Percentiles rank a stretch among this genome's conserved stretches.
These are phyloP conservation scores for Centella asiatica DNA, from an alignment of 129 eudicot species.

Conservation along the genomic window DNA sequence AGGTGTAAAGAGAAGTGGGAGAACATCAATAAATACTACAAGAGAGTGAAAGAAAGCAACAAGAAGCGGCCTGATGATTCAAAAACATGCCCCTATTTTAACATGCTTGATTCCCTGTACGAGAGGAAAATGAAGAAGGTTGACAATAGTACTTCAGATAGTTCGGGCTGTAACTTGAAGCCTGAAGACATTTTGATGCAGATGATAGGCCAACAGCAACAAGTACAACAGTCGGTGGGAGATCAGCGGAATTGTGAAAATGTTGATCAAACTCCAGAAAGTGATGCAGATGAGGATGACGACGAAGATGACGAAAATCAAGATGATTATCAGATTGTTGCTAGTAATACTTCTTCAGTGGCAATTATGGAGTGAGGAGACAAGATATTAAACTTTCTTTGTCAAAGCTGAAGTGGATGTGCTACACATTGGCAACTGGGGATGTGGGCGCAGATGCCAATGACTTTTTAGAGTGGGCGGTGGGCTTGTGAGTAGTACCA, in stretches of 20 bases:
- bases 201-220: conserved; percentile 26
- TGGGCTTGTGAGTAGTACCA: neutral
- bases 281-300: conserved; percentile 15
- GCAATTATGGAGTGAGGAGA: conserved; percentile 18
- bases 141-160: conserved; percentile 16
- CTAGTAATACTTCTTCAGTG: conserved; percentile 15
- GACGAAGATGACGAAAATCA: conserved; percentile 13
- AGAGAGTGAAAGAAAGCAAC: conserved; percentile 43
- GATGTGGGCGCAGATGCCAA: conserved; percentile 1
- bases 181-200: conserved; percentile 43
- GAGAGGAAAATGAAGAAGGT: conserved; percentile 21
- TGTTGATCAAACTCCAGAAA: conserved; percentile 14
- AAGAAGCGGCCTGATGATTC: conserved; percentile 44
- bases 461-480: neutral
- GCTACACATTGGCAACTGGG: conserved; percentile 1
- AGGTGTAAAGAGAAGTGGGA: conserved; percentile 56
- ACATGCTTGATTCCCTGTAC: conserved; percentile 35
- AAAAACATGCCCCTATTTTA: conserved; percentile 46
- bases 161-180: conserved; percentile 27
- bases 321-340: conserved; percentile 22
- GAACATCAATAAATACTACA: conserved; percentile 47
- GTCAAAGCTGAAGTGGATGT: conserved; percentile 8
- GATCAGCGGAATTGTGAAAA: conserved; percentile 16
- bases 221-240: neutral
- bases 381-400: conserved; percentile 2